These are phyloP conservation scores for Globisporangium recalcitrans DNA, from an alignment of 352 stramenopile species.

Conservation along the genomic window DNA sequence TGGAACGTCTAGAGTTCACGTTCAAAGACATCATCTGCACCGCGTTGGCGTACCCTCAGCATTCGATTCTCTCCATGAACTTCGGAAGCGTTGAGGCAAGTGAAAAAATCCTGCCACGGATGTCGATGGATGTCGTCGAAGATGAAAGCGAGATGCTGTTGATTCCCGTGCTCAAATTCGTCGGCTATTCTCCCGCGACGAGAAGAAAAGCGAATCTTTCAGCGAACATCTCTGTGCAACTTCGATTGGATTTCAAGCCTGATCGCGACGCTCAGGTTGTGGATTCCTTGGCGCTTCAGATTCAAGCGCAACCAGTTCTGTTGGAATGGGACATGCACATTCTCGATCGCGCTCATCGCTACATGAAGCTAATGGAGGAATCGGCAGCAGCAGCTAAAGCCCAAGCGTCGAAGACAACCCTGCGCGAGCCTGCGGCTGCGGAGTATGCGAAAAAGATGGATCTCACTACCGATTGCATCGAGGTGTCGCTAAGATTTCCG, in stretches of 20 bases:
- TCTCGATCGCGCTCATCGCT: constrained; percentile 64
- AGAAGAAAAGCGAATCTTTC: constrained; percentile 60
- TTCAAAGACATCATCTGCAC: constrained; percentile 75
- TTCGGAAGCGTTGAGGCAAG: constrained; percentile 61
- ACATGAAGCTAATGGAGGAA: constrained; percentile 73
- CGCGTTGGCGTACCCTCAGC: constrained; percentile 50
- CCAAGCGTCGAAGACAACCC: constrained; percentile 9
- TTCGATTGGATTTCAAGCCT: constrained; percentile 55
- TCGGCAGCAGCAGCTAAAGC: constrained; percentile 22
- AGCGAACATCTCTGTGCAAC: constrained; percentile 56
- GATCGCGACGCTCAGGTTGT: constrained; percentile 23
- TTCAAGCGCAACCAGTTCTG: constrained; percentile 70
- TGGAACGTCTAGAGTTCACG: constrained; percentile 59
- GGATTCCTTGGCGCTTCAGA: constrained; percentile 47
- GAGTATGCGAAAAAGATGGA: constrained; percentile 57
- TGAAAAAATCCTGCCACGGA: constrained; percentile 69
- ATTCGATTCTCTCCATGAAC: constrained; percentile 42
- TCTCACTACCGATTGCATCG: constrained; percentile 63
- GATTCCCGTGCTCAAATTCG: constrained; percentile 55
- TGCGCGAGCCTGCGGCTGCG: constrained; percentile 3
- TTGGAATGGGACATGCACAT: constrained; percentile 88
- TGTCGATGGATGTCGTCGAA: constrained; percentile 67
- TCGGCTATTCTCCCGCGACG: constrained; percentile 51
- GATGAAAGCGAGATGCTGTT: constrained; percentile 57
- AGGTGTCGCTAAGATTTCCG: constrained; percentile 73